Percentiles rank a stretch among this genome's conserved stretches.
These are phyloP conservation scores for Lagenidium sp. DNA, from an alignment of 352 stramenopile species.

Conservation along the genomic window DNA sequence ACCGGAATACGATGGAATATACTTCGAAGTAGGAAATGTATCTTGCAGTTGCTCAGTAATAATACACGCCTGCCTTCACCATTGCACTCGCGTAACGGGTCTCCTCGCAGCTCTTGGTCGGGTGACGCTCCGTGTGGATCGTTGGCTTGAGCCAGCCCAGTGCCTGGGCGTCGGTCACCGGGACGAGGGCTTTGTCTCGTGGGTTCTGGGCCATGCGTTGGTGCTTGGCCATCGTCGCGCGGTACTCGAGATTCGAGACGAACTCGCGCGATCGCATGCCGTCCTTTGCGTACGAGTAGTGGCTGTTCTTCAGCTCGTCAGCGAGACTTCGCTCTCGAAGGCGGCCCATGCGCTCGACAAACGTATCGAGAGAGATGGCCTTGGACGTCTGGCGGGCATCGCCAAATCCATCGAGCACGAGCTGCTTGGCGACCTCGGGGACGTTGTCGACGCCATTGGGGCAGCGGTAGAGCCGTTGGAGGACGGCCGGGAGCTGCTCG, in stretches of 20 bases:
- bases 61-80: slow-evolving; percentile 68
- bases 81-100: slow-evolving; percentile 59
- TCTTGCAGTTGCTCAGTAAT: no score
- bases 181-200: slow-evolving; percentile 27
- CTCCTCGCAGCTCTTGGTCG: slow-evolving; percentile 62
- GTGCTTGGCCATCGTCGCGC: slow-evolving; percentile 42
- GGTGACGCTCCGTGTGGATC: slow-evolving; percentile 27
- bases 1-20: no score
- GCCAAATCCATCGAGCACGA: slow-evolving; percentile 19
- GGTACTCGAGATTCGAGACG: slow-evolving; percentile 46
- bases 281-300: slow-evolving; percentile 26
- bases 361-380: slow-evolving; percentile 12
- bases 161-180: slow-evolving; percentile 42
- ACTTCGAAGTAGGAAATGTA: no score
- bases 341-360: slow-evolving; percentile 24
- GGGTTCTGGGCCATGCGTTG: slow-evolving; percentile 39
- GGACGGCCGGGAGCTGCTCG: slow-evolving; percentile 26
- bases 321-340: slow-evolving; percentile 21
- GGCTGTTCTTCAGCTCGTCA: slow-evolving; percentile 14
- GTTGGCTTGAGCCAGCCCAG: slow-evolving; percentile 44
- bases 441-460: slow-evolving; percentile 46
- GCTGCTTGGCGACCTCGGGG: slow-evolving; percentile 10
- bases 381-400: neutral
- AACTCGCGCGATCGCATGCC: slow-evolving; percentile 30
- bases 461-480: slow-evolving; percentile 53